Conservation (phyloP, 768 basidiomycete genomes). For the Lentinus tigrinus region DNA sequence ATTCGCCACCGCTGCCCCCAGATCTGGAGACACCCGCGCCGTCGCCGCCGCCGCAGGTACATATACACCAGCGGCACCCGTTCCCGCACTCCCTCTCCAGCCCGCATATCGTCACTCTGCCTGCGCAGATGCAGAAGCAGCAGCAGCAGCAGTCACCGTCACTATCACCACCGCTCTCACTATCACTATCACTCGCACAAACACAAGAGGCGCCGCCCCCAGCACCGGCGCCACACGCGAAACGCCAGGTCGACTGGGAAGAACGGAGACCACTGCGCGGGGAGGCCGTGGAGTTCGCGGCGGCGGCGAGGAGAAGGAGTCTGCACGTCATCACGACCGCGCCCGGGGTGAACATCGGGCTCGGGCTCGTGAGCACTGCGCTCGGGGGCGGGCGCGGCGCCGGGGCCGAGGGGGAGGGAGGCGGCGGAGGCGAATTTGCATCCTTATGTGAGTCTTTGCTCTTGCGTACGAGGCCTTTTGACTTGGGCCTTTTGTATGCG, state of each 20-base stretch:
- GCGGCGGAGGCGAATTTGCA: constrained; percentile 23
- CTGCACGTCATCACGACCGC: constrained; percentile 5
- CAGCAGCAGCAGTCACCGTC: too few relatives aligned
- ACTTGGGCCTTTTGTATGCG: too few relatives aligned
- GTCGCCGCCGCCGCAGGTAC: background rate
- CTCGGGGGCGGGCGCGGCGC: background rate
- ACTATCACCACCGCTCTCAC: background rate
- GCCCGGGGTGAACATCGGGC: background rate
- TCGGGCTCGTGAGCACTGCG: constrained; percentile 1
- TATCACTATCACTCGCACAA: background rate
- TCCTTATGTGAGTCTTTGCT: constrained; percentile 29
- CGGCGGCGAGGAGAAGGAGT: background rate
- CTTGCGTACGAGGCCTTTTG: too few relatives aligned
- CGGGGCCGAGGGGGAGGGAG: background rate
- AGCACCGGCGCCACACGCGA: background rate
- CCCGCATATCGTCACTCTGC: constrained; percentile 13
- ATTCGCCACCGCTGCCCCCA: too few relatives aligned
- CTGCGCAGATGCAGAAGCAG: too few relatives aligned
- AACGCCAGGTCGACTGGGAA: constrained; percentile 16
- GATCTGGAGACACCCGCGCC: background rate
- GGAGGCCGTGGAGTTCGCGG: too few relatives aligned
- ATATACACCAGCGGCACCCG: constrained; percentile 22
- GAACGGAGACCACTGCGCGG: background rate
- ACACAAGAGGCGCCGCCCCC: background rate
- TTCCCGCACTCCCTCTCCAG: constrained; percentile 27